Conservation (phyloP, 2,329 filamentous ascomycete species). For the Calonectria pteridis region DNA sequence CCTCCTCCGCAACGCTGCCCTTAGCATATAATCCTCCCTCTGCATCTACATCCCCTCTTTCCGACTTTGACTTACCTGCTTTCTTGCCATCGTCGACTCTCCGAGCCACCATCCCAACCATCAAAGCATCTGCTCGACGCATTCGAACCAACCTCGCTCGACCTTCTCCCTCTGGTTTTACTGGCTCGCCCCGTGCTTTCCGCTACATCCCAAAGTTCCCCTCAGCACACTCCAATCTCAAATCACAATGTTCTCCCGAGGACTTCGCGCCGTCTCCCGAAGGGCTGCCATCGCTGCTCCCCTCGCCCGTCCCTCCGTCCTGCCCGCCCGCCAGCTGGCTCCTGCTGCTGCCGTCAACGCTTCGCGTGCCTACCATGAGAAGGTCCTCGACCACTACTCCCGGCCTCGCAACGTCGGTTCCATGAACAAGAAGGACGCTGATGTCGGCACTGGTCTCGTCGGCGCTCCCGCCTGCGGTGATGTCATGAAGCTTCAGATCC, state of each 20-base stretch:
- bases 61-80: background rate
- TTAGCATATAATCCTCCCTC: conserved; percentile 16
- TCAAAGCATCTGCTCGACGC: background rate
- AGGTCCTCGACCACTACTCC: conserved; percentile 65
- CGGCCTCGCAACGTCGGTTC: conserved; percentile 68
- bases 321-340: conserved; percentile 56
- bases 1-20: conserved; percentile 36
- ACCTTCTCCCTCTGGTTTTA: conserved; percentile 2
- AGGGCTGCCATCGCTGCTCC: conserved; percentile 57
- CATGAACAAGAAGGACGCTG: conserved; percentile 78
- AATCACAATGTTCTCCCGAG: conserved; percentile 61
- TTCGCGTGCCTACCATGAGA: conserved; percentile 65
- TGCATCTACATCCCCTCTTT: conserved; percentile 4
- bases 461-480: conserved; percentile 90
- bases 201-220: conserved; percentile 2
- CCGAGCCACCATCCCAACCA: background rate
- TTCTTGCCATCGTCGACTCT: conserved; percentile 7
- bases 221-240: conserved; percentile 27
- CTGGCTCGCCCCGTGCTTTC: background rate
- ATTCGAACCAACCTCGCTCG: conserved; percentile 6
- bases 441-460: conserved; percentile 93
- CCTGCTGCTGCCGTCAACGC: conserved; percentile 55
- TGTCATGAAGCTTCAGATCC: conserved; percentile 86
- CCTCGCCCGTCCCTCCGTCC: conserved; percentile 52
- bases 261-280: conserved; percentile 58